These are phyloP conservation scores for Epichloe coenophiala DNA, from an alignment of 2,329 filamentous ascomycete species.

Conservation along the genomic window DNA sequence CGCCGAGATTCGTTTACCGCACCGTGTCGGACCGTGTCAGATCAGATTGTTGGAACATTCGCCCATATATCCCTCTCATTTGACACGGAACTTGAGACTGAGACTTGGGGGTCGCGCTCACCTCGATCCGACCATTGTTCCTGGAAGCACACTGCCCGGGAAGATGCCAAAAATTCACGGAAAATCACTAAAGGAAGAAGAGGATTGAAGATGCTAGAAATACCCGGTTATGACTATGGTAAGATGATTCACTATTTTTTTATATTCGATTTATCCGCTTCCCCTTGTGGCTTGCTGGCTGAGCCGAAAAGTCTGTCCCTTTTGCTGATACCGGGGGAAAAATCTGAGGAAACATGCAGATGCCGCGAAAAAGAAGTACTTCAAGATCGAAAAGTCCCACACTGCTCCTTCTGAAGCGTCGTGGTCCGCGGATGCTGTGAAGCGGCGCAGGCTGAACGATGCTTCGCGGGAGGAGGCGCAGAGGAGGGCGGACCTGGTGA, in stretches of 20 bases:
- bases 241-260: neutral
- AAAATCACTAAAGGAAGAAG: too few relatives aligned
- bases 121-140: too few relatives aligned
- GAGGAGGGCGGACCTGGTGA: constrained; percentile 17
- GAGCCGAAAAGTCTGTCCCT: too few relatives aligned
- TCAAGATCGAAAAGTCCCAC: constrained; percentile 48
- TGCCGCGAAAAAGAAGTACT: constrained; percentile 48
- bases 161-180: neutral
- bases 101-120: too few relatives aligned
- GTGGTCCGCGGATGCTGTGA: constrained; percentile 47
- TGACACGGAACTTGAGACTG: too few relatives aligned
- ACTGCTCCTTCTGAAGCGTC: constrained; percentile 34
- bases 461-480: constrained; percentile 15
- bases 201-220: neutral
- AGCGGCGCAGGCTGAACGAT: constrained; percentile 36
- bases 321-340: too few relatives aligned
- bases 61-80: too few relatives aligned
- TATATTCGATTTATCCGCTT: neutral
- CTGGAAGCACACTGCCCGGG: too few relatives aligned
- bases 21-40: too few relatives aligned
- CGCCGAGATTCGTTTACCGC: too few relatives aligned
- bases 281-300: neutral
- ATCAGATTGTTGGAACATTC: too few relatives aligned
- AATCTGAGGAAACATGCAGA: constrained; percentile 23
- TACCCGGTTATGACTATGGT: constrained; percentile 6